Percentiles rank a stretch among this genome's conserved stretches.
phyloP scores from a whole-genome alignment of 2,329 filamentous ascomycete species.

The Xylogone sp. region DNA sequence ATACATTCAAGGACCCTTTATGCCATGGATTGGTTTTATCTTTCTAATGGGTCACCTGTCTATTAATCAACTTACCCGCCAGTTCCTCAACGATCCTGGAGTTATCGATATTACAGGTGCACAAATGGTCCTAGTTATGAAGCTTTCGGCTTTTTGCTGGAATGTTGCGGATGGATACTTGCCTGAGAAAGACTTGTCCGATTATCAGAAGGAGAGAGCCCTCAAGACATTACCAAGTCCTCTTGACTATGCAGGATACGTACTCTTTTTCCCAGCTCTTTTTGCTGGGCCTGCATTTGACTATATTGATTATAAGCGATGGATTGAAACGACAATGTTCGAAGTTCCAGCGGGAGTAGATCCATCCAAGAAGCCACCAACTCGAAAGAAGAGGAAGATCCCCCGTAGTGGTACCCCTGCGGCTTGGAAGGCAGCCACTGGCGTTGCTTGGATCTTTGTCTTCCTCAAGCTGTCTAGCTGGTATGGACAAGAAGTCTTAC shows the following conservation, averaged over 20 bases:
- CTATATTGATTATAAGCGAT: constrained; percentile 85
- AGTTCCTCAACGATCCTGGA: constrained; percentile 62
- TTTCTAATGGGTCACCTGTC: constrained; percentile 97
- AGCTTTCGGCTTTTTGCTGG: constrained; percentile 95
- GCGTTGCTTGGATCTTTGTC: constrained; percentile 73
- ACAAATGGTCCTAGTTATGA: constrained; percentile 99
- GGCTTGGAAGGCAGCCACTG: constrained; percentile 67
- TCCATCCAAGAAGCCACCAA: constrained; percentile 78
- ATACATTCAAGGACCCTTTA: constrained; percentile 81
- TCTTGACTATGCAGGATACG: constrained; percentile 83
- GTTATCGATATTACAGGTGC: constrained; percentile 86
- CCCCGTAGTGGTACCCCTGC: constrained; percentile 87
- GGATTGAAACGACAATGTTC: constrained; percentile 95
- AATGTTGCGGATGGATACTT: constrained; percentile 91
- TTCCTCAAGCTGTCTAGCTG: constrained; percentile 70
- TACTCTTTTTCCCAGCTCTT: constrained; percentile 91
- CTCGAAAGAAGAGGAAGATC: constrained; percentile 86
- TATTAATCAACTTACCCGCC: constrained; percentile 79
- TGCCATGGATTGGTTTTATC: constrained; percentile 95
- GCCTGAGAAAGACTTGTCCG: constrained; percentile 74
- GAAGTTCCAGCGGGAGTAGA: constrained; percentile 78
- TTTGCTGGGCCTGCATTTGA: constrained; percentile 92
- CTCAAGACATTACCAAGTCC: constrained; percentile 70
- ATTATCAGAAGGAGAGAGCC: constrained; percentile 79
- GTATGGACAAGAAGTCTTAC: constrained; percentile 62